Percentiles rank a stretch among this genome's conserved stretches.
Evolutionary conservation across 1,284 basidiomycete genomes (phyloP).

Genomic region (Heterobasidion occidentale): DNA sequence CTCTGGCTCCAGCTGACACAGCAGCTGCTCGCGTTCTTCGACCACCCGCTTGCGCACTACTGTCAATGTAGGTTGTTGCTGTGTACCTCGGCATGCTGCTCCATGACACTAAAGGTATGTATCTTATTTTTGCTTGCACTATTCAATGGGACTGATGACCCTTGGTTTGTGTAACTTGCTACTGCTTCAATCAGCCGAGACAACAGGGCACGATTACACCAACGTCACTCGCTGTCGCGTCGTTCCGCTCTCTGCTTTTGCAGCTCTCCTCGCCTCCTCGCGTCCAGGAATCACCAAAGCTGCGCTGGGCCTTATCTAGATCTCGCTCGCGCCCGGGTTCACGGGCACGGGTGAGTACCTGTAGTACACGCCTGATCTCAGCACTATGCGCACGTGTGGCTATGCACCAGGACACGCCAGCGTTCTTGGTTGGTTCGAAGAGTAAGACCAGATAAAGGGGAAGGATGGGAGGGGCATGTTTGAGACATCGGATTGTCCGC

Average conservation of each 20-base stretch:
- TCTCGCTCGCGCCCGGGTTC: constrained; percentile 29
- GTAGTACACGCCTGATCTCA: constrained; percentile 46
- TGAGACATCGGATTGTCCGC: constrained; percentile 33
- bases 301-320: constrained; percentile 37
- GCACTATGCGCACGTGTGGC: constrained; percentile 38
- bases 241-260: constrained; percentile 45
- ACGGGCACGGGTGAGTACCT: constrained; percentile 41
- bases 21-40: too few relatives aligned
- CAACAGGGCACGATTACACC: constrained; percentile 50
- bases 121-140: too few relatives aligned
- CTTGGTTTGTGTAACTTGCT: too few relatives aligned
- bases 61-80: too few relatives aligned
- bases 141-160: too few relatives aligned
- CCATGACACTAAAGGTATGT: too few relatives aligned
- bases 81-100: too few relatives aligned
- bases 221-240: constrained; percentile 52
- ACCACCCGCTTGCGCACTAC: too few relatives aligned
- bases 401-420: constrained; percentile 52
- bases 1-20: too few relatives aligned
- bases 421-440: constrained; percentile 58
- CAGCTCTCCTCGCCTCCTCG: constrained; percentile 36
- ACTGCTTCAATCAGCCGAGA: too few relatives aligned
- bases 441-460: constrained; percentile 30
- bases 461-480: constrained; percentile 18
- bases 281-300: constrained; percentile 44